Conservation (phyloP, 2,329 filamentous ascomycete genomes). For the Pseudogymnoascus sp. region DNA sequence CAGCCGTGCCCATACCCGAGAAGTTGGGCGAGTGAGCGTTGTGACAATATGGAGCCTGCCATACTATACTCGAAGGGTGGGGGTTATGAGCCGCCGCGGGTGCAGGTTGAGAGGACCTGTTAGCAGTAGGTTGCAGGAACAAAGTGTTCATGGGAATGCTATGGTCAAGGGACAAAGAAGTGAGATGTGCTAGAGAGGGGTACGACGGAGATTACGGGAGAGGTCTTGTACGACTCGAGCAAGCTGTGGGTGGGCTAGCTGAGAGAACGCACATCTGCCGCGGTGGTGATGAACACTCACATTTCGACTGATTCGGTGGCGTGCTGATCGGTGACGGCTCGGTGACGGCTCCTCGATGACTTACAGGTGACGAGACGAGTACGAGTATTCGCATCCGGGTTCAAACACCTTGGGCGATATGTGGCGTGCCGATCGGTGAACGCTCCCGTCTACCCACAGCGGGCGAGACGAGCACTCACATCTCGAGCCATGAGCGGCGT, state of each 20-base stretch:
- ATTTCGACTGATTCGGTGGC: neutral
- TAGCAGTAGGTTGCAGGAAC: neutral
- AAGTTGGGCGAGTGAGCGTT: neutral
- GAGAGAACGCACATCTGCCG: neutral
- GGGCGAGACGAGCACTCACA: neutral
- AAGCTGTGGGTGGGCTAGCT: neutral
- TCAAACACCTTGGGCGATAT: neutral
- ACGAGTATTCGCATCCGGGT: neutral
- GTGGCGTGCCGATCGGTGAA: neutral
- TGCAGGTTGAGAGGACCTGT: neutral
- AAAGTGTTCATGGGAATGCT: neutral
- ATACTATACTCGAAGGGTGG: neutral
- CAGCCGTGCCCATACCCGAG: neutral
- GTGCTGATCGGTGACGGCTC: neutral
- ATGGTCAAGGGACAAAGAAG: neutral
- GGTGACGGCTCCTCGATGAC: neutral
- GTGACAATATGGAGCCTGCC: neutral
- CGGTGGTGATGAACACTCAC: neutral
- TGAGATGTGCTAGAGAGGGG: neutral
- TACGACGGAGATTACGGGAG: neutral
- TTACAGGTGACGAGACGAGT: neutral
- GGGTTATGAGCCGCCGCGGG: neutral
- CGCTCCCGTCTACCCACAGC: neutral
- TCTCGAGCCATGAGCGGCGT: neutral
- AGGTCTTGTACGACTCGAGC: neutral